Base-by-base conservation (phyloP, 108 stramenopile genomes). In the Cyclotella sp. region DNA sequence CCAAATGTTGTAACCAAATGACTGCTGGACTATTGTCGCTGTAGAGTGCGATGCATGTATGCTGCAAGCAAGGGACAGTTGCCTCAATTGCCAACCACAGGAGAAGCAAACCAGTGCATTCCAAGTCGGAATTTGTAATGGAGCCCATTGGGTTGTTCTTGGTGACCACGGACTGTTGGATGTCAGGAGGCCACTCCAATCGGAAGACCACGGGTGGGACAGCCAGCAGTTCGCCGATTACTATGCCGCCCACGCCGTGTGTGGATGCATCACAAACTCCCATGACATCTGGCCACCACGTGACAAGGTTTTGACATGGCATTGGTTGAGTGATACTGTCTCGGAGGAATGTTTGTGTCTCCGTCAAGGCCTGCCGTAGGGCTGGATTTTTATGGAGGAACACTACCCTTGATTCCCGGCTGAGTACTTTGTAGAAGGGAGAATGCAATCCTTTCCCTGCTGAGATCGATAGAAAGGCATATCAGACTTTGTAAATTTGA, bases 71-170 rank as follows among this genome's bases (percentile, higher is more conserved):
- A 26, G 63, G 55, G 14, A 57, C 64, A 0, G 16, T 34, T 34
- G 34, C 44, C 46, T 81, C 80, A 60, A 81, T 75, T 0, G 70
- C 63, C 0, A 81, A 43, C 80, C 80, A 81, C 28, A 70, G 18
- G n/a, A 81, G 28, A 0, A 70, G 29, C 34, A 14, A 81, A 18
- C 73, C 86, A 26, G 69, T 83, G 46, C 78, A 24, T 51, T 84
- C 79, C 24, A 82, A 40, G 22, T 87, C 77, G 0, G 76, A 75
- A 59, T 85, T 84, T 34, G 34, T 34, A 34, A 34, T 34, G 34
- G 34, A 34, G 2, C 34, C 34, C 34, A 6, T 34, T 5, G 34
- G 34, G 6, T 34, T 34, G 34, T 34, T 6, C 34, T 5, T 34
- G 16, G 63, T 21, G 76, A 81, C 45, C 74, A 58, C 30, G 85